phyloP scores from a whole-genome alignment of 2,329 filamentous ascomycete genomes.

The Exserohilum rostratum region DNA sequence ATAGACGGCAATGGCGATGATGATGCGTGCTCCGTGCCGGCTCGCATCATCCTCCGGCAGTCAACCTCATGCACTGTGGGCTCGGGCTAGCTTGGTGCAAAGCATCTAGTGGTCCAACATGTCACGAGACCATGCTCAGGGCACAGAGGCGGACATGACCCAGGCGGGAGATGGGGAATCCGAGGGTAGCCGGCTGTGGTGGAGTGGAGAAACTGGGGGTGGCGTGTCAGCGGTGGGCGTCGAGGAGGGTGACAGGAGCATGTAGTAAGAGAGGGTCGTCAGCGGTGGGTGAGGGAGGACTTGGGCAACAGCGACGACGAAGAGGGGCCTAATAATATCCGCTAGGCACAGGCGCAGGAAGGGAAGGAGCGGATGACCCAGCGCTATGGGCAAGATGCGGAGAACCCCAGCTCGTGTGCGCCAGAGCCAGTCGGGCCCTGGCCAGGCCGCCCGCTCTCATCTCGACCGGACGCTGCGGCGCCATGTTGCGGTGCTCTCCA shows the following conservation, averaged over 20 bases:
- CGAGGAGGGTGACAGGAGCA: no score
- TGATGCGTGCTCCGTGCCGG: slow-evolving; percentile 17
- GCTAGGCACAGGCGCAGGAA: slow-evolving; percentile 15
- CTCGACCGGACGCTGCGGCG: no score
- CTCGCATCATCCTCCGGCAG: slow-evolving; percentile 40
- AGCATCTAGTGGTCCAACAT: slow-evolving; percentile 14
- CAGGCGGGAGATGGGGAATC: slow-evolving; percentile 10
- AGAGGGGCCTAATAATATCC: slow-evolving; percentile 35
- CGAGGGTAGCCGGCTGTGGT: neutral
- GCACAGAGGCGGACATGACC: slow-evolving; percentile 12
- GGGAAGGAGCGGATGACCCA: slow-evolving; percentile 35
- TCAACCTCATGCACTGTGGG: slow-evolving; percentile 35
- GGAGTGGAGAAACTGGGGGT: neutral
- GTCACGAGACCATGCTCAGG: slow-evolving; percentile 32
- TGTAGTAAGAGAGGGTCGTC: neutral
- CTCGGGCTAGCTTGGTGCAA: slow-evolving; percentile 6
- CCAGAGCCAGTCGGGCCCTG: slow-evolving; percentile 11
- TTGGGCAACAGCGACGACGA: slow-evolving; percentile 7
- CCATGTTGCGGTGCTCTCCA: slow-evolving; percentile 5
- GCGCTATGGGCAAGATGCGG: slow-evolving; percentile 38
- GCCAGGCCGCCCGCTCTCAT: no score
- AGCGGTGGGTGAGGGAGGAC: slow-evolving; percentile 13
- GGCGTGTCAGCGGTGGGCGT: slow-evolving; percentile 3
- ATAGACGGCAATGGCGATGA: no score
- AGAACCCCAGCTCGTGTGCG: slow-evolving; percentile 38